phyloP scores from a whole-genome alignment of 176 grass and related monocot species.

The Carex kokanica region DNA sequence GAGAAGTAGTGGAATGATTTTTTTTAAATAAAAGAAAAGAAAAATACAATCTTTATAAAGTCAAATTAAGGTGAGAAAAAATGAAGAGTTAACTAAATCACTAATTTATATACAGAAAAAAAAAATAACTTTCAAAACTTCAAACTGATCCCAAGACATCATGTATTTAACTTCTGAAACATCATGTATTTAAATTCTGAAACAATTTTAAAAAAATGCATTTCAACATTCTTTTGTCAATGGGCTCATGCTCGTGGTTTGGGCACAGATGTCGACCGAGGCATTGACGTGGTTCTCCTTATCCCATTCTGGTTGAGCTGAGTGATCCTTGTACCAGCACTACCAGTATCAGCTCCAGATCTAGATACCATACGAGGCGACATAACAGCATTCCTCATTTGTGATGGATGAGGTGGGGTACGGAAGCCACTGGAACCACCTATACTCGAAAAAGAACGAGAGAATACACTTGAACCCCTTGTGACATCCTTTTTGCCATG shows the following conservation, averaged over 20 bases:
- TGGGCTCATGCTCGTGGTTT: background rate
- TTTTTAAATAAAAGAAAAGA: background rate
- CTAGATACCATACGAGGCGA: constrained; percentile 10
- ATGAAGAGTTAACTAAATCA: background rate
- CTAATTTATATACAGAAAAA: background rate
- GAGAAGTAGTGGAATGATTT: background rate
- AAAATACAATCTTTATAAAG: background rate
- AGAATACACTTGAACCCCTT: background rate
- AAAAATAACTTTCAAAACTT: background rate
- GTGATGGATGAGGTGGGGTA: constrained; percentile 7
- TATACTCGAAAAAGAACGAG: constrained; percentile 14
- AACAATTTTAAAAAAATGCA: background rate
- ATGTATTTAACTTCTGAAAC: too few relatives aligned
- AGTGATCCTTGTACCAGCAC: background rate
- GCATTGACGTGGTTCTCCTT: constrained; percentile 3
- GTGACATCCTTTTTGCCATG: background rate
- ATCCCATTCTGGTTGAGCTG: background rate
- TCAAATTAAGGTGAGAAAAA: background rate
- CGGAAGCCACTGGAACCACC: background rate
- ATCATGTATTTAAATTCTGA: background rate
- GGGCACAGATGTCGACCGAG: constrained; percentile 9
- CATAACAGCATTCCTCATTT: background rate
- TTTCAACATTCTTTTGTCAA: background rate
- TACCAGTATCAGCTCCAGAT: constrained; percentile 1
- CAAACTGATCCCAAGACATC: background rate